phyloP scores from a whole-genome alignment of 352 stramenopile genomes.

The Phytophthora aleatoria region DNA sequence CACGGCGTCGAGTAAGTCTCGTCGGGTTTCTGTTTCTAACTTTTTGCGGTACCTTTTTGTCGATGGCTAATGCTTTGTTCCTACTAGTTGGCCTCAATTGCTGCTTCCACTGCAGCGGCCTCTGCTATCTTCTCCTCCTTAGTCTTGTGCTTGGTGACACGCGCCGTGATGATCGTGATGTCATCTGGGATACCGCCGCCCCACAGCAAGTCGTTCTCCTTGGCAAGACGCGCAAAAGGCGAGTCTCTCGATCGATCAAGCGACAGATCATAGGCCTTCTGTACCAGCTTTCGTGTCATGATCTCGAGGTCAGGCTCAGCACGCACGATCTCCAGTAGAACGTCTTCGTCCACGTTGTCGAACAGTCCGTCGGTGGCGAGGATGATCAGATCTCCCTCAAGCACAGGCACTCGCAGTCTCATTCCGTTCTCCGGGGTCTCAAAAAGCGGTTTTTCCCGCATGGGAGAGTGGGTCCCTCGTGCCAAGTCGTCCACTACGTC shows the following conservation, averaged over 20 bases:
- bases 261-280: constrained; percentile 92
- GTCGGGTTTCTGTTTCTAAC: constrained; percentile 27
- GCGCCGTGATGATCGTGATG: constrained; percentile 80
- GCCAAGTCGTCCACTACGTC: constrained; percentile 60
- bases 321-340: constrained; percentile 74
- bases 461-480: constrained; percentile 46
- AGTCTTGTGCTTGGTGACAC: constrained; percentile 56
- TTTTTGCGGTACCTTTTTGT: constrained; percentile 9
- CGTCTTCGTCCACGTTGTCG: constrained; percentile 94
- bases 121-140: constrained; percentile 35
- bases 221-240: constrained; percentile 96
- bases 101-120: constrained; percentile 17
- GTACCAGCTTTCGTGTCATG: constrained; percentile 82
- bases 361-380: constrained; percentile 97
- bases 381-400: constrained; percentile 95
- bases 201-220: constrained; percentile 99
- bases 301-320: constrained; percentile 61
- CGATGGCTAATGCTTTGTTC: constrained; percentile 8
- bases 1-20: constrained; percentile 25
- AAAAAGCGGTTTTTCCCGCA: constrained; percentile 88
- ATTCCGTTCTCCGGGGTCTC: constrained; percentile 92
- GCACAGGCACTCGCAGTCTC: constrained; percentile 92
- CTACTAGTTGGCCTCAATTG: constrained; percentile 5
- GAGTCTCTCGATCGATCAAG: constrained; percentile 92
- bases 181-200: constrained; percentile 93